Conservation (phyloP, 768 basidiomycete genomes). For the Kwoniella mangroviensis region DNA sequence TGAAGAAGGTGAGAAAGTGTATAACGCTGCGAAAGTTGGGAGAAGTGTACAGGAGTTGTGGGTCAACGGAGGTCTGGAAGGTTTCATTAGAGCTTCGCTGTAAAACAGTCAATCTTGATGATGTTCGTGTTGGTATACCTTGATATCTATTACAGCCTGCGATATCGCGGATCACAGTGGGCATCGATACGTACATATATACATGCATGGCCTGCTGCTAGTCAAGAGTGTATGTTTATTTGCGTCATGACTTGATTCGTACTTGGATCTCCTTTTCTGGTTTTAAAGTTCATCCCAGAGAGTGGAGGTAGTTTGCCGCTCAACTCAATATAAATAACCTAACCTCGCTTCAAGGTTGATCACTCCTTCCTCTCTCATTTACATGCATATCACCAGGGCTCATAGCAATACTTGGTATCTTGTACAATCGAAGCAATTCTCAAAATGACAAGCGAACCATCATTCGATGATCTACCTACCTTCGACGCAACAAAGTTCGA, state of each 20-base stretch:
- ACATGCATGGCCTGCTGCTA: too few species aligned
- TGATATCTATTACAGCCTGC: not conserved
- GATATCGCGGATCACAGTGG: not conserved
- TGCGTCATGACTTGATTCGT: too few species aligned
- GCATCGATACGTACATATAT: not conserved
- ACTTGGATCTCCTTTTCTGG: not conserved
- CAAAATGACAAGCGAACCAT: not conserved
- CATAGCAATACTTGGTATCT: not conserved
- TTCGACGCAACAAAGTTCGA: slow-evolving; percentile 37
- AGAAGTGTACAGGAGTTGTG: slow-evolving; percentile 96
- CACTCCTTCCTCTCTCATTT: not conserved
- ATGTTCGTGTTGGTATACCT: not conserved
- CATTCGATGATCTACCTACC: slow-evolving; percentile 18
- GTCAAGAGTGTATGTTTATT: too few species aligned
- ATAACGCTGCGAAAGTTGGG: slow-evolving; percentile 77
- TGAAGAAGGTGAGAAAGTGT: slow-evolving; percentile 62
- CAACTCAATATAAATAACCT: too few species aligned
- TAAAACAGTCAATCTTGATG: slow-evolving; percentile 18
- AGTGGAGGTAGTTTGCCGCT: not conserved
- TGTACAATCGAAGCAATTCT: not conserved
- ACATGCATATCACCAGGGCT: not conserved
- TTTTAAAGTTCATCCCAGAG: not conserved
- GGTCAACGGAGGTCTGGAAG: slow-evolving; percentile 92
- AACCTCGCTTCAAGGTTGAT: too few species aligned
- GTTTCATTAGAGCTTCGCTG: slow-evolving; percentile 67